A percentile compares a stretch with the other conserved stretches of the same genome.
Evolutionary conservation across 2,329 filamentous ascomycete species (phyloP).

Genomic region (Elsinoe necatrix): DNA sequence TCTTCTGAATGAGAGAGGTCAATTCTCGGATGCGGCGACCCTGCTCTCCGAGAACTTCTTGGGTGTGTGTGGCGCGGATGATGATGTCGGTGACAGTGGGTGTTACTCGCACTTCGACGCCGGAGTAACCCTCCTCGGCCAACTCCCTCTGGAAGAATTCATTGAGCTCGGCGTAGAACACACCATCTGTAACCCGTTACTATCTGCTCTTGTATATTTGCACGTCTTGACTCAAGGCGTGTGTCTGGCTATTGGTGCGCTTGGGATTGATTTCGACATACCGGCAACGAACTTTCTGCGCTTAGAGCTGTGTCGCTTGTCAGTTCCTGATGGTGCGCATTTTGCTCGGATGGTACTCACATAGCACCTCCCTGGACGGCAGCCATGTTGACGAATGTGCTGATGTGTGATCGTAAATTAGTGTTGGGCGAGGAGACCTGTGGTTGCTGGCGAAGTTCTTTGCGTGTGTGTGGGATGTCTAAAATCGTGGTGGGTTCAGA

Average conservation of each 20-base stretch:
- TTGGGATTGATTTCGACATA: slow-evolving; percentile 22
- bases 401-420: slow-evolving; percentile 17
- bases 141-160: slow-evolving; percentile 99
- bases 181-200: slow-evolving; percentile 58
- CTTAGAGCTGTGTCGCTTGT: slow-evolving; percentile 58
- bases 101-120: slow-evolving; percentile 99
- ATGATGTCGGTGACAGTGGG: slow-evolving; percentile 99
- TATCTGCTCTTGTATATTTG: slow-evolving; percentile 15
- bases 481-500: slow-evolving; percentile 9
- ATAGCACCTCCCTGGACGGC: slow-evolving; percentile 24
- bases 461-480: slow-evolving; percentile 1
- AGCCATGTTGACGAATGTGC: slow-evolving; percentile 30
- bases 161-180: slow-evolving; percentile 99
- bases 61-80: slow-evolving; percentile 99
- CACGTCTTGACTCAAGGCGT: neutral
- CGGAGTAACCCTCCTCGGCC: slow-evolving; percentile 99
- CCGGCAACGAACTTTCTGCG: slow-evolving; percentile 60
- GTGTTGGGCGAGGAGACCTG: neutral
- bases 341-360: slow-evolving; percentile 12
- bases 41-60: slow-evolving; percentile 99
- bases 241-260: neutral
- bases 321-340: slow-evolving; percentile 9
- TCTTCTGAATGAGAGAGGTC: slow-evolving; percentile 99
- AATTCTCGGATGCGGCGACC: slow-evolving; percentile 99
- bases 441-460: slow-evolving; percentile 10